A percentile compares a stretch with the other conserved stretches of the same genome.
These are phyloP conservation scores for Daldinia sp. DNA, from an alignment of 2,329 filamentous ascomycete genomes.

Conservation along the genomic window DNA sequence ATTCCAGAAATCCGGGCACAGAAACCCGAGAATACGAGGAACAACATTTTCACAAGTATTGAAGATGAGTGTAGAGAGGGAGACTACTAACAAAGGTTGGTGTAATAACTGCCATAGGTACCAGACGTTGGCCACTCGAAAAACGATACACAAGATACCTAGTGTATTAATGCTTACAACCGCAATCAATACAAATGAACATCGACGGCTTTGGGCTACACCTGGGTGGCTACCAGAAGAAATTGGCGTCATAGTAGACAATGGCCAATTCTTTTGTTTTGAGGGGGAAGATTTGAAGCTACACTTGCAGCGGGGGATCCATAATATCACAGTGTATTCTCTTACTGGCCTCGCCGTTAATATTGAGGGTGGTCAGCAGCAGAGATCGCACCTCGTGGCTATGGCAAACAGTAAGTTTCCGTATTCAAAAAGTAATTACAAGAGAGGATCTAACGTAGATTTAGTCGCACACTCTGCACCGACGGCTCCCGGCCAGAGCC, in stretches of 20 bases:
- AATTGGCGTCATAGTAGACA: slow-evolving; percentile 89
- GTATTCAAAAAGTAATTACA: not conserved
- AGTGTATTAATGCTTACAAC: slow-evolving; percentile 90
- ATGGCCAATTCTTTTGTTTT: slow-evolving; percentile 93
- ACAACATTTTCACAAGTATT: slow-evolving; percentile 87
- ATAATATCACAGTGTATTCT: slow-evolving; percentile 88
- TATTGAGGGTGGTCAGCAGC: slow-evolving; percentile 83
- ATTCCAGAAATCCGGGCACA: slow-evolving; percentile 55
- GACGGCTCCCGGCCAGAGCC: slow-evolving; percentile 66
- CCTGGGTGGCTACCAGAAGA: slow-evolving; percentile 93
- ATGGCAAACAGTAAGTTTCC: slow-evolving; percentile 77
- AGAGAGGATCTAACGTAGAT: slow-evolving; percentile 38
- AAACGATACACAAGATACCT: slow-evolving; percentile 83
- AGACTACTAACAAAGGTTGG: slow-evolving; percentile 90
- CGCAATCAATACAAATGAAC: slow-evolving; percentile 73
- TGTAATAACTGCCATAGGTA: slow-evolving; percentile 91
- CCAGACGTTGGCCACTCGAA: slow-evolving; percentile 84
- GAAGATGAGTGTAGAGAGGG: slow-evolving; percentile 90
- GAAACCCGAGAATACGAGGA: slow-evolving; percentile 61
- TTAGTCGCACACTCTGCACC: slow-evolving; percentile 72
- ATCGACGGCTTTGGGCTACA: slow-evolving; percentile 84
- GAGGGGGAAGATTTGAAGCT: slow-evolving; percentile 88
- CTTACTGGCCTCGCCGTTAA: slow-evolving; percentile 89
- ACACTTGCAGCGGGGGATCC: slow-evolving; percentile 79
- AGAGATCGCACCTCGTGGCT: slow-evolving; percentile 90